Conservation (phyloP, 768 basidiomycete genomes). For the Trametopsis cervina region DNA sequence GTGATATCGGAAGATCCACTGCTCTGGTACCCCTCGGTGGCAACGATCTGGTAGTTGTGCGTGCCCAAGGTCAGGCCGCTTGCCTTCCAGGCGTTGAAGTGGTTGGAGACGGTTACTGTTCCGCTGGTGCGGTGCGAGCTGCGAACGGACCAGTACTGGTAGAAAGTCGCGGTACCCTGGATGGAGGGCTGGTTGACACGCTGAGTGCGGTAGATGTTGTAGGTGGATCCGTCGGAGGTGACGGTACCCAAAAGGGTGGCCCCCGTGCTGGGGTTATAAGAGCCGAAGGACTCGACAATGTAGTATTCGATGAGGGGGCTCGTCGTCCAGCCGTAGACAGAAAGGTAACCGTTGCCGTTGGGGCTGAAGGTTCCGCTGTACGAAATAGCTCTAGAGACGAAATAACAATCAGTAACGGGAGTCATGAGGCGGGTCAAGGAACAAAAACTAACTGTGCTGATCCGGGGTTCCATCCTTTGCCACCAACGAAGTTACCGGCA, state of each 20-base stretch:
- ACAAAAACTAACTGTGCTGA: conserved; percentile 16
- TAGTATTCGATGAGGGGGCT: conserved; percentile 42
- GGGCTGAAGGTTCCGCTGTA: conserved; percentile 32
- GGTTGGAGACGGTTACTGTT: conserved; percentile 25
- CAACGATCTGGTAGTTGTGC: conserved; percentile 39
- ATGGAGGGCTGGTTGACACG: conserved; percentile 37
- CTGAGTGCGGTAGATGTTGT: conserved; percentile 33
- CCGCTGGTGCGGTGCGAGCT: conserved; percentile 25
- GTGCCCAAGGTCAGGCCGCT: conserved; percentile 34
- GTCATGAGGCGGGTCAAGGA: not conserved
- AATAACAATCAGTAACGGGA: not conserved
- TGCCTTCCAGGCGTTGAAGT: conserved; percentile 37
- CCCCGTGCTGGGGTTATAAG: conserved; percentile 32
- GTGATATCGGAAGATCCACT: conserved; percentile 23
- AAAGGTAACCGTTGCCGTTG: conserved; percentile 36
- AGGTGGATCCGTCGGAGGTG: conserved; percentile 34
- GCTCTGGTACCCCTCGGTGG: conserved; percentile 39
- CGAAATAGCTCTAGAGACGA: conserved; percentile 25
- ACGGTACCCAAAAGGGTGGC: conserved; percentile 31
- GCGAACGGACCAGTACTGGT: conserved; percentile 42
- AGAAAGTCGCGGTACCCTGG: conserved; percentile 36
- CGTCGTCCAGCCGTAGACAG: conserved; percentile 42
- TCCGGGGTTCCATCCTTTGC: conserved; percentile 34
- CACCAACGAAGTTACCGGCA: conserved; percentile 32
- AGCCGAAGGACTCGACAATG: conserved; percentile 35